phyloP scores from a whole-genome alignment of 371 early-diverging fungal species.

The Mucor sp. region DNA sequence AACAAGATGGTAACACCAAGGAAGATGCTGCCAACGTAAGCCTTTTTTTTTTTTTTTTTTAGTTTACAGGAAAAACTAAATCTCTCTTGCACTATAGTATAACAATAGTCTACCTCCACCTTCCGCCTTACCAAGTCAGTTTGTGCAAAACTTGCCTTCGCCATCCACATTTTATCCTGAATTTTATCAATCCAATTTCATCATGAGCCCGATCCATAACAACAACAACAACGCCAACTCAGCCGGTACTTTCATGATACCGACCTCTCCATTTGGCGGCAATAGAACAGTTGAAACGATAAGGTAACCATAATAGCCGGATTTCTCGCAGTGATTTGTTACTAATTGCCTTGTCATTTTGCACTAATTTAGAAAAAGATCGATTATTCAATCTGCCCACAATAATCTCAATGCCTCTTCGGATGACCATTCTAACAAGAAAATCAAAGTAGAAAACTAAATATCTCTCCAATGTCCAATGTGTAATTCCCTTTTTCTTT shows the following conservation, averaged over 20 bases:
- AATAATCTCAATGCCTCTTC: background rate
- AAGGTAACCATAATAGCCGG: background rate
- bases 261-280: slow-evolving; percentile 16
- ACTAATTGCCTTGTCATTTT: background rate
- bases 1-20: slow-evolving; percentile 8
- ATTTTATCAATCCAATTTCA: slow-evolving; percentile 63
- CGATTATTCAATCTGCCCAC: slow-evolving; percentile 1
- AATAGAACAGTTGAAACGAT: slow-evolving; percentile 3
- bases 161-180: slow-evolving; percentile 77
- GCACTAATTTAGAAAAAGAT: slow-evolving; percentile 8
- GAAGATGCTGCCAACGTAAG: slow-evolving; percentile 5
- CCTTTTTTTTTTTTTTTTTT: background rate
- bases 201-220: slow-evolving; percentile 28
- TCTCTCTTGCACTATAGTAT: no score
- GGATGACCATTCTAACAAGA: background rate
- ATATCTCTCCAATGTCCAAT: background rate
- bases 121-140: slow-evolving; percentile 60
- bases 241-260: slow-evolving; percentile 16
- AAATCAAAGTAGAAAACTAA: background rate
- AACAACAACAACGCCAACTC: background rate
- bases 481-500: background rate
- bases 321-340: background rate
- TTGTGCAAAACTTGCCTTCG: slow-evolving; percentile 76
- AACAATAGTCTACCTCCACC: slow-evolving; percentile 25
- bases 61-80: background rate